Evolutionary conservation across 345 rosid genomes (phyloP).

Genomic region (Kandelia obovata): DNA sequence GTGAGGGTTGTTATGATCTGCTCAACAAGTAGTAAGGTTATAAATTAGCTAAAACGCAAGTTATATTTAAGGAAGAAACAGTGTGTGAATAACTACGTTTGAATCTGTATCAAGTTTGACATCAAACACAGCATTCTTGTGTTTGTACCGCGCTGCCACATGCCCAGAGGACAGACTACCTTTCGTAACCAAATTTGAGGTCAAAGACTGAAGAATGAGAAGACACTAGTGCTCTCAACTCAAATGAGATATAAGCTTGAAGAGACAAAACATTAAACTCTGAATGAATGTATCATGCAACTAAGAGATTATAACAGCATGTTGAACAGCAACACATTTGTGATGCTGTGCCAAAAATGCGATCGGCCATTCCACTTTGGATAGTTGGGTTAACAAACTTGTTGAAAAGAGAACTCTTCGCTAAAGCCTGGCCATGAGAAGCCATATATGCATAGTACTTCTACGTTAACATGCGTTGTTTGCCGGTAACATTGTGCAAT

Average conservation of each 20-base stretch:
- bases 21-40: conserved; percentile 19
- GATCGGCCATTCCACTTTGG: too few relatives aligned
- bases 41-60: neutral
- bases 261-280: neutral
- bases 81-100: conserved; percentile 24
- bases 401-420: too few relatives aligned
- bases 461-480: too few relatives aligned
- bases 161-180: conserved; percentile 48
- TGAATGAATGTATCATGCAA: neutral
- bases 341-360: too few relatives aligned
- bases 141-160: conserved; percentile 33
- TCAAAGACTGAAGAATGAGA: conserved; percentile 28
- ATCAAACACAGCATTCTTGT: conserved; percentile 31
- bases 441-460: too few relatives aligned
- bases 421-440: too few relatives aligned
- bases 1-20: conserved; percentile 37
- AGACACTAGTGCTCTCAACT: neutral
- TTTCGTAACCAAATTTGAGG: conserved; percentile 35
- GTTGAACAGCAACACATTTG: neutral
- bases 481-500: too few relatives aligned
- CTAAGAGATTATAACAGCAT: neutral
- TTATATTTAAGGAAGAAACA: neutral
- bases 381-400: too few relatives aligned
- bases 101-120: conserved; percentile 47
- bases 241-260: neutral